Conservation (phyloP, 2,329 filamentous ascomycete genomes). For the Colletotrichum musicola region DNA sequence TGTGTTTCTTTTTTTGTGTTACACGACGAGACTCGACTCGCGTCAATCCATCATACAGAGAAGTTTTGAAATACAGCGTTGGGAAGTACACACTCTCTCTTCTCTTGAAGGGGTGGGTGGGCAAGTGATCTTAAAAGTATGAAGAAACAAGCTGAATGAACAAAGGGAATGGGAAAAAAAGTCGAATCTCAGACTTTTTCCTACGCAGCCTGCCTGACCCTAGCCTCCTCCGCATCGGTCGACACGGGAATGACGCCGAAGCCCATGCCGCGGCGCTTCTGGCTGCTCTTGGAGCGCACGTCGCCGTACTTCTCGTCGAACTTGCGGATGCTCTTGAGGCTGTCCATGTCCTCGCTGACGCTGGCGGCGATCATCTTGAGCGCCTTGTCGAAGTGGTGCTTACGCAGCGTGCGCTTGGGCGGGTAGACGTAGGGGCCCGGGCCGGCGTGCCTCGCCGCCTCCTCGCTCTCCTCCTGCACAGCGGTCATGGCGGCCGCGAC, state of each 20-base stretch:
- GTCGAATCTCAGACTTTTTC: too few species aligned
- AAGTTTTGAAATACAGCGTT: too few species aligned
- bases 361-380: slow-evolving; percentile 91
- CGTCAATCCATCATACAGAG: slow-evolving; percentile 4
- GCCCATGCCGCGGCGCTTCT: slow-evolving; percentile 68
- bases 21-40: background rate
- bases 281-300: slow-evolving; percentile 64
- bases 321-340: slow-evolving; percentile 86
- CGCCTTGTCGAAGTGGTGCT: slow-evolving; percentile 85
- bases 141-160: background rate
- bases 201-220: slow-evolving; percentile 51
- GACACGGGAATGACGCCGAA: slow-evolving; percentile 64
- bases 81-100: too few species aligned
- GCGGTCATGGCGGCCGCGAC: slow-evolving; percentile 84
- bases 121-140: too few species aligned
- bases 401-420: slow-evolving; percentile 73
- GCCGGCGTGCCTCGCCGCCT: slow-evolving; percentile 53
- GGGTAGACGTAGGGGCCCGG: slow-evolving; percentile 71
- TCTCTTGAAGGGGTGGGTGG: too few species aligned
- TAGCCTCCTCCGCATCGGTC: slow-evolving; percentile 58
- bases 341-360: slow-evolving; percentile 93
- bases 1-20: background rate
- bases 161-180: background rate
- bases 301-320: slow-evolving; percentile 98
- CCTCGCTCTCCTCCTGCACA: slow-evolving; percentile 77